phyloP scores from a whole-genome alignment of 2,329 filamentous ascomycete genomes.

The Colletotrichum sansevieriae region DNA sequence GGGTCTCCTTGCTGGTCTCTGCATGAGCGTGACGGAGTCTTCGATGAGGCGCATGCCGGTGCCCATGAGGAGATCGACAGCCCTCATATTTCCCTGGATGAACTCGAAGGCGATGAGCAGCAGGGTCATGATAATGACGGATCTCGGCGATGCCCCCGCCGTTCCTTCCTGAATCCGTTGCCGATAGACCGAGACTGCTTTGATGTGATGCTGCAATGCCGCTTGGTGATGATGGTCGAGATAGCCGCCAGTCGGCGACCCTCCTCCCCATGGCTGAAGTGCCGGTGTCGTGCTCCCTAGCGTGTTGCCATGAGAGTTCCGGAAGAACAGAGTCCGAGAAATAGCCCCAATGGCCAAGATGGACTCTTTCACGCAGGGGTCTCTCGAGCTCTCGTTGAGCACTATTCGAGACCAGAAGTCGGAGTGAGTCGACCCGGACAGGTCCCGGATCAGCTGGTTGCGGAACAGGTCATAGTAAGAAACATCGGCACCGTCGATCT shows the following conservation, averaged over 20 bases:
- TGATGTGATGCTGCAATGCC: conserved; percentile 39
- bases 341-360: conserved; percentile 44
- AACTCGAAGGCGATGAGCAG: conserved; percentile 43
- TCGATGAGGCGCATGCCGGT: conserved; percentile 35
- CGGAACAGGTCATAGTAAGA: conserved; percentile 44
- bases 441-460: conserved; percentile 41
- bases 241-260: not conserved
- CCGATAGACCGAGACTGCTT: conserved; percentile 40
- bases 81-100: conserved; percentile 41
- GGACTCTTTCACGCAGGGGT: conserved; percentile 43
- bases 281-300: not conserved
- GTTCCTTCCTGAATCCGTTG: conserved; percentile 27
- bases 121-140: conserved; percentile 41
- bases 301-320: not conserved
- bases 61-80: conserved; percentile 33
- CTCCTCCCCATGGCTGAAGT: not conserved
- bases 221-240: conserved; percentile 33
- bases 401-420: conserved; percentile 45
- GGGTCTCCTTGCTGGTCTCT: not conserved
- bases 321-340: conserved; percentile 40
- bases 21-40: conserved; percentile 17
- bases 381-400: conserved; percentile 41
- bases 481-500: conserved; percentile 30
- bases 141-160: conserved; percentile 26
- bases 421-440: conserved; percentile 42